phyloP scores from a whole-genome alignment of 495 filamentous ascomycete species.

The Xylaria sp. region DNA sequence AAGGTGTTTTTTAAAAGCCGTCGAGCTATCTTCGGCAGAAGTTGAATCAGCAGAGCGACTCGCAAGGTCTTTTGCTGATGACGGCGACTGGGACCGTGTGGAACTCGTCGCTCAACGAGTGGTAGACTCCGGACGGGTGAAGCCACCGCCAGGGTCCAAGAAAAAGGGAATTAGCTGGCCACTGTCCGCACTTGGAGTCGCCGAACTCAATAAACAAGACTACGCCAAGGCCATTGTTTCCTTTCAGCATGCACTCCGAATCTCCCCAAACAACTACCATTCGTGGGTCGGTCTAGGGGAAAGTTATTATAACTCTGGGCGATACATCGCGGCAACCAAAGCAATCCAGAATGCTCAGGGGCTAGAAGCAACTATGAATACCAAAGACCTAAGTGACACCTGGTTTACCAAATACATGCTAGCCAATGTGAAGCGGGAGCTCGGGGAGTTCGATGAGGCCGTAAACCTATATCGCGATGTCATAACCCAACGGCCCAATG shows the following conservation, averaged over 20 bases:
- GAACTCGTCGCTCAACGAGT: conserved; percentile 91
- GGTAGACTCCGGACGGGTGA: conserved; percentile 88
- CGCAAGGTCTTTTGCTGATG: conserved; percentile 82
- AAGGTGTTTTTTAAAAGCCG: conserved; percentile 94
- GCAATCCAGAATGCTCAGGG: conserved; percentile 82
- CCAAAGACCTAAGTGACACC: conserved; percentile 59
- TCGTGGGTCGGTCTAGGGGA: conserved; percentile 96
- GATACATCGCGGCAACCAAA: conserved; percentile 91
- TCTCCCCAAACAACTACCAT: conserved; percentile 84
- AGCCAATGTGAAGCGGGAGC: conserved; percentile 91
- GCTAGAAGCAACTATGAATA: conserved; percentile 63
- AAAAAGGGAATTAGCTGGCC: conserved; percentile 94
- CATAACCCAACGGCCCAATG: conserved; percentile 66
- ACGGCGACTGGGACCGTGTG: conserved; percentile 94
- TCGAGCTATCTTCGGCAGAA: conserved; percentile 90
- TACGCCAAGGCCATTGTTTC: conserved; percentile 85
- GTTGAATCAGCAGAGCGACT: conserved; percentile 87
- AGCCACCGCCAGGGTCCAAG: conserved; percentile 88
- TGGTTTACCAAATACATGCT: conserved; percentile 98
- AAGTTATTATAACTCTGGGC: conserved; percentile 91
- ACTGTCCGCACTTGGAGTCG: conserved; percentile 93
- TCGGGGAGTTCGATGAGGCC: conserved; percentile 86
- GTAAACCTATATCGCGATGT: conserved; percentile 77
- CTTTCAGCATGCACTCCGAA: conserved; percentile 88
- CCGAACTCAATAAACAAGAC: conserved; percentile 93